Evolutionary conservation across 2,329 filamentous ascomycete species (phyloP), one percentile per base, ranked within the genome.

Genomic region (Aspergillus glaucus): DNA sequence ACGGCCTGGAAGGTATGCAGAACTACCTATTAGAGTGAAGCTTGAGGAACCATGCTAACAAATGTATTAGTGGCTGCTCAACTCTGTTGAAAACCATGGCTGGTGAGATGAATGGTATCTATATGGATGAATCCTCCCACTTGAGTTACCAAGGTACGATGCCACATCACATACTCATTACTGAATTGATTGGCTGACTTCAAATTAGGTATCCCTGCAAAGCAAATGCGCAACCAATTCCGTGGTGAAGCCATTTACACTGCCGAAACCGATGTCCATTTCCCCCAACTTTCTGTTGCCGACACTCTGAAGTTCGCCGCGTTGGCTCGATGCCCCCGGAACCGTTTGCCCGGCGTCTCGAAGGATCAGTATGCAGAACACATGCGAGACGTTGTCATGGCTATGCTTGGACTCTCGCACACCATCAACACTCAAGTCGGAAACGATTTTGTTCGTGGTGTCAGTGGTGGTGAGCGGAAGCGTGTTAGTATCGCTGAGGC

Each of bases 221-320:
- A 66, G 50, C 55, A 88, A 62, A 92, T 93, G 86, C 82, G 86
- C 69, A 80, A 80, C 9, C 75, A 76, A 15, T 90, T 92, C 71
- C 84, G 87, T 24, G 88, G 88, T 55, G 88, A 94, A 69, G 87
- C 87, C 53, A 91, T 93, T 65, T 93, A 93, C 70, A 91, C 87
- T 0, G 87, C 87, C 50, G 88, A 93, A 66, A 84, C 88, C 32
- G 89, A 94, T 63, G 85, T 88, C 4, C 87, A 92, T 69, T 92
- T 92, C 65, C 86, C 87, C 19, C 81, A 85, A 72, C 70, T 93
- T 59, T 84, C 80, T 1, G 87, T 92, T 40, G 86, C 86, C 45
- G 85, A 92, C 59, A 93, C 88, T 1, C 76, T 92, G 43, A 84
- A 81, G 47, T 92, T 92, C 53, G 87, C 87, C 15, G 86, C 87